These are phyloP conservation scores for Ulvella scutata DNA, from an alignment of 139 green algal genomes.

Conservation along the genomic window DNA sequence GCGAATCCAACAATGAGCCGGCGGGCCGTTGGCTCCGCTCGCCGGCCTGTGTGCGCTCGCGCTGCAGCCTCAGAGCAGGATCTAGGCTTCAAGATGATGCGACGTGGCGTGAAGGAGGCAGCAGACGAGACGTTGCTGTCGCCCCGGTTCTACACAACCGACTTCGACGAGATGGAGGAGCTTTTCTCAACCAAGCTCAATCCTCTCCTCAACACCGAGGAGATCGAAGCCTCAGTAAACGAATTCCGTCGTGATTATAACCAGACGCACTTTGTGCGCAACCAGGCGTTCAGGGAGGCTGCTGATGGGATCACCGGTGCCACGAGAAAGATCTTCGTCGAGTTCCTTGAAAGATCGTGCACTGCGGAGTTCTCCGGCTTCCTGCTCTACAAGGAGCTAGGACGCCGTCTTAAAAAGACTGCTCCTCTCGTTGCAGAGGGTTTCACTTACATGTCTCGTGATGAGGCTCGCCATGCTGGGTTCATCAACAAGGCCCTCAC, in stretches of 20 bases:
- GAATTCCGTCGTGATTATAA: slow-evolving; percentile 99
- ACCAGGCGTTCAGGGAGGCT: slow-evolving; percentile 85
- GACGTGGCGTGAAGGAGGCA: slow-evolving; percentile 75
- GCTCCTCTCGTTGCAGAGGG: slow-evolving; percentile 85
- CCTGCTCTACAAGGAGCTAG: slow-evolving; percentile 99
- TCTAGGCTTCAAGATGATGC: slow-evolving; percentile 68
- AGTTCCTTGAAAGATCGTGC: slow-evolving; percentile 98
- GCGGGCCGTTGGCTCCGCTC: too few relatives aligned
- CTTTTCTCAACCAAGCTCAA: slow-evolving; percentile 89
- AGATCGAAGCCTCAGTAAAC: slow-evolving; percentile 68
- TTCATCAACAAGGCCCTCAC: slow-evolving; percentile 97
- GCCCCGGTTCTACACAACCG: slow-evolving; percentile 95
- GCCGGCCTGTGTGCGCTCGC: too few relatives aligned
- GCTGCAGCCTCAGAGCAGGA: too few relatives aligned
- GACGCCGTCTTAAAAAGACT: slow-evolving; percentile 84
- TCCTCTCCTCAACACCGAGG: slow-evolving; percentile 78
- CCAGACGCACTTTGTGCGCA: slow-evolving; percentile 96
- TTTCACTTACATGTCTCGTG: slow-evolving; percentile 96
- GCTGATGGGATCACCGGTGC: slow-evolving; percentile 75
- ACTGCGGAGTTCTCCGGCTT: slow-evolving; percentile 98
- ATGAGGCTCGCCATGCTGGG: slow-evolving; percentile 95
- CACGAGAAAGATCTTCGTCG: slow-evolving; percentile 92
- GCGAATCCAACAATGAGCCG: too few relatives aligned
- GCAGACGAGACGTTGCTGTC: slow-evolving; percentile 78
- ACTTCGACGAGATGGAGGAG: slow-evolving; percentile 98